Percentiles rank a stretch among this genome's conserved stretches.
Conservation (phyloP, 371 early-diverging fungal species). For the Zychaea mexicana region DNA sequence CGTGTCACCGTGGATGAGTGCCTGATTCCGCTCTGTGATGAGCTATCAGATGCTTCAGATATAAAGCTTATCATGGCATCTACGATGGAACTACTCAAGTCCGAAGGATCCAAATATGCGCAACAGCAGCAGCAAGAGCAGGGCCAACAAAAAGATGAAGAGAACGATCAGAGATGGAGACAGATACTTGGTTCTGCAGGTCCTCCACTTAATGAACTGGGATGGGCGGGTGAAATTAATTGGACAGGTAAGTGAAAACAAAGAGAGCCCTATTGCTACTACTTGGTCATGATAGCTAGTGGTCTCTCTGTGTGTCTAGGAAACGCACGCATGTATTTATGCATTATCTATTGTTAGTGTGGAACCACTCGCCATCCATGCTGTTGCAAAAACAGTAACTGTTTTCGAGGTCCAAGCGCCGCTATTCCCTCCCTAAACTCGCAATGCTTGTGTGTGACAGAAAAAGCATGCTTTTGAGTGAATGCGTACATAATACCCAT, state of each 20-base stretch:
- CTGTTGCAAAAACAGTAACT: neutral
- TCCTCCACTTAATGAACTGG: neutral
- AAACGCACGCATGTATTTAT: neutral
- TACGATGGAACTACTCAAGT: neutral
- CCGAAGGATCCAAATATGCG: neutral
- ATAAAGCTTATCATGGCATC: neutral
- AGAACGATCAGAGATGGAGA: neutral
- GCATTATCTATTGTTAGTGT: neutral
- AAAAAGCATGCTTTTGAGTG: too few relatives aligned
- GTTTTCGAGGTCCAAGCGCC: neutral
- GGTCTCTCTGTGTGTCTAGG: neutral
- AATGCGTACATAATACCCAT: too few relatives aligned
- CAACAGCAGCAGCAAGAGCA: neutral
- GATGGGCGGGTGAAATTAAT: neutral
- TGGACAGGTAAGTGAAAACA: neutral
- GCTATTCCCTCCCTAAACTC: neutral
- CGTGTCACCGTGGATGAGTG: neutral
- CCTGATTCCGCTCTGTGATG: neutral
- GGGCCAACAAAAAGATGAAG: neutral
- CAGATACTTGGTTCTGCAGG: neutral
- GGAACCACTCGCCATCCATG: neutral
- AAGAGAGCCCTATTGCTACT: too few relatives aligned
- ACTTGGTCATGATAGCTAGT: too few relatives aligned
- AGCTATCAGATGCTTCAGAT: neutral
- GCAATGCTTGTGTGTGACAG: neutral